These are phyloP conservation scores for Tuber melanosporum DNA, from an alignment of 495 filamentous ascomycete species.

Conservation along the genomic window DNA sequence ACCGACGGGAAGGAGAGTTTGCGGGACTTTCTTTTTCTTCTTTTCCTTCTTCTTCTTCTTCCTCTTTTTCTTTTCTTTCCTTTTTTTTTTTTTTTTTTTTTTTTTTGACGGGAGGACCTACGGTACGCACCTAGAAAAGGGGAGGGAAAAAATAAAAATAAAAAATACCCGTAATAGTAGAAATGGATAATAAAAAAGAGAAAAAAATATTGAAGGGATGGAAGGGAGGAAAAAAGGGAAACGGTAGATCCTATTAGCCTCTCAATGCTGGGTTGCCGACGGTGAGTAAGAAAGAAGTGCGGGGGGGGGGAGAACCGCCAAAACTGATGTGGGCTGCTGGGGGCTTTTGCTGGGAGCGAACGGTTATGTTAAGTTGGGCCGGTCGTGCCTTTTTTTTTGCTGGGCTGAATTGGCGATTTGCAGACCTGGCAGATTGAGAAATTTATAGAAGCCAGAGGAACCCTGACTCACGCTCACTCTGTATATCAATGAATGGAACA, in stretches of 20 bases:
- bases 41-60: not conserved
- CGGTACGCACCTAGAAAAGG: slow-evolving; percentile 30
- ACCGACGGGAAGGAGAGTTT: slow-evolving; percentile 41
- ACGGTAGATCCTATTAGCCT: slow-evolving; percentile 34
- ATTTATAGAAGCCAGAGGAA: slow-evolving; percentile 2
- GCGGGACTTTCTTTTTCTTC: slow-evolving; percentile 26
- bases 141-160: slow-evolving; percentile 23
- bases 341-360: slow-evolving; percentile 17
- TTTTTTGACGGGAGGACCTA: slow-evolving; percentile 23
- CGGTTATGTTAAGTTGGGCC: slow-evolving; percentile 27
- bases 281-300: slow-evolving; percentile 37
- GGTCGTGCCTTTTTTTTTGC: slow-evolving; percentile 18
- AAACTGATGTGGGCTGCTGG: slow-evolving; percentile 21
- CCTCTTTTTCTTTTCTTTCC: not conserved
- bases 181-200: slow-evolving; percentile 23
- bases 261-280: slow-evolving; percentile 33
- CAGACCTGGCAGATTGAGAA: not conserved
- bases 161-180: slow-evolving; percentile 7
- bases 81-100: not conserved
- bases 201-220: slow-evolving; percentile 29
- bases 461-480: slow-evolving; percentile 2
- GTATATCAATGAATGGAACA: not conserved
- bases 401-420: slow-evolving; percentile 20
- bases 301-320: slow-evolving; percentile 19
- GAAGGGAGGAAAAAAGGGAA: slow-evolving; percentile 32